Percentiles rank a stretch among this genome's conserved stretches.
Conservation (phyloP, 225 moss, liverwort and hornwort genomes). For the Antitrichia curtipendula region DNA sequence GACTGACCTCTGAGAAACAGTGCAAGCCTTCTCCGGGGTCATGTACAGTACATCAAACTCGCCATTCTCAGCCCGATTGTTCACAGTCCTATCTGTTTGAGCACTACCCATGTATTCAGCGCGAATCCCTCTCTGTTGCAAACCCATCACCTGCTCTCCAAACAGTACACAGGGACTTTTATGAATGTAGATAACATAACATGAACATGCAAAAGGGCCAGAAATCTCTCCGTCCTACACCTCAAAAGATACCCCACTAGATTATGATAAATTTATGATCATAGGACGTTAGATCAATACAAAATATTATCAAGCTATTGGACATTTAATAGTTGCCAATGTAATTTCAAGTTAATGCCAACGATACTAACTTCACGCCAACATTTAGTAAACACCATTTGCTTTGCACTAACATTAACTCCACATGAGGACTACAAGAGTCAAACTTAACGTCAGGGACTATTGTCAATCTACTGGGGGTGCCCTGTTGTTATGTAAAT, state of each 20-base stretch:
- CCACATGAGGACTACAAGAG: background rate
- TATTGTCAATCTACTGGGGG: background rate
- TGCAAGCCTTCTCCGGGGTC: constrained; percentile 92
- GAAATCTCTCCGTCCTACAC: background rate
- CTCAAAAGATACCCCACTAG: background rate
- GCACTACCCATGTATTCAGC: constrained; percentile 79
- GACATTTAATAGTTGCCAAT: background rate
- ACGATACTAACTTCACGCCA: background rate
- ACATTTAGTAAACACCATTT: background rate
- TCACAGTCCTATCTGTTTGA: constrained; percentile 54
- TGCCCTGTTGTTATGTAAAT: background rate
- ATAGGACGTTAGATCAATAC: background rate
- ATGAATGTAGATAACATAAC: background rate
- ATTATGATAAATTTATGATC: background rate
- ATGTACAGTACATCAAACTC: constrained; percentile 81
- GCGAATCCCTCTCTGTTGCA: constrained; percentile 74
- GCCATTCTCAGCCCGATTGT: constrained; percentile 51
- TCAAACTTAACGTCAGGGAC: background rate
- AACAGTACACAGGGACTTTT: background rate
- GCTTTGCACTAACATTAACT: background rate
- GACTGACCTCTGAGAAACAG: constrained; percentile 23
- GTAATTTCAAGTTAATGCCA: background rate
- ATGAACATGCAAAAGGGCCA: background rate
- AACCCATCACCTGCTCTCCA: constrained; percentile 68
- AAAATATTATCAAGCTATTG: background rate